Evolutionary conservation across 345 rosid genomes (phyloP).

Genomic region (Moricandia arvensis): DNA sequence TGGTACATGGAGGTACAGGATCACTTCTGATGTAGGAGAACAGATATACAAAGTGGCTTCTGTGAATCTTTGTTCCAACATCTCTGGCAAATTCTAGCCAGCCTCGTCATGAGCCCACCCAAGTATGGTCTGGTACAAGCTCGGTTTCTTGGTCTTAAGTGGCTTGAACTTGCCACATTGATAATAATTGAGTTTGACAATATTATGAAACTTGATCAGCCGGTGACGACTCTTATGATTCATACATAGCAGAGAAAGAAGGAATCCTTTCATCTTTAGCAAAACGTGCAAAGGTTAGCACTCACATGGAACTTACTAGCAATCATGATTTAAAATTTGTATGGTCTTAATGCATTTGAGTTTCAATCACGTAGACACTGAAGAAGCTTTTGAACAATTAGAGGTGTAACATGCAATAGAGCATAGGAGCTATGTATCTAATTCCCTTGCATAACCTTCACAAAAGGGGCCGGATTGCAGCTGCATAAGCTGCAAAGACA

Average conservation of each 20-base stretch:
- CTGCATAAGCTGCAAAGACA: constrained; percentile 75
- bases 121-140: too few relatives aligned
- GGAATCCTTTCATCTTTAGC: constrained; percentile 84
- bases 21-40: constrained; percentile 69
- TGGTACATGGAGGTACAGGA: constrained; percentile 97
- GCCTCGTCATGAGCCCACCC: constrained; percentile 98
- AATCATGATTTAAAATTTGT: neutral
- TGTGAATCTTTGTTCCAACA: constrained; percentile 89
- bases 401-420: constrained; percentile 94
- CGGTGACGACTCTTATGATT: constrained; percentile 86
- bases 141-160: neutral
- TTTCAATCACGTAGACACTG: constrained; percentile 52
- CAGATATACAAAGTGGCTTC: constrained; percentile 96
- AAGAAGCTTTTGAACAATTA: constrained; percentile 78
- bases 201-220: constrained; percentile 48
- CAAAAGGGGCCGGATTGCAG: constrained; percentile 76
- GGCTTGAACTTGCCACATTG: neutral
- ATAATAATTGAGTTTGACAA: neutral
- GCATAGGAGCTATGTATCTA: constrained; percentile 99
- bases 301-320: neutral
- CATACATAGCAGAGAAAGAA: constrained; percentile 69
- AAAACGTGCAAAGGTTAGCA: constrained; percentile 85
- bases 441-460: constrained; percentile 66
- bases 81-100: constrained; percentile 95
- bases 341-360: neutral